Percentiles rank a stretch among this genome's conserved stretches.
Evolutionary conservation across 148 eudicot species (phyloP).

Genomic region (Nyssa sinensis): DNA sequence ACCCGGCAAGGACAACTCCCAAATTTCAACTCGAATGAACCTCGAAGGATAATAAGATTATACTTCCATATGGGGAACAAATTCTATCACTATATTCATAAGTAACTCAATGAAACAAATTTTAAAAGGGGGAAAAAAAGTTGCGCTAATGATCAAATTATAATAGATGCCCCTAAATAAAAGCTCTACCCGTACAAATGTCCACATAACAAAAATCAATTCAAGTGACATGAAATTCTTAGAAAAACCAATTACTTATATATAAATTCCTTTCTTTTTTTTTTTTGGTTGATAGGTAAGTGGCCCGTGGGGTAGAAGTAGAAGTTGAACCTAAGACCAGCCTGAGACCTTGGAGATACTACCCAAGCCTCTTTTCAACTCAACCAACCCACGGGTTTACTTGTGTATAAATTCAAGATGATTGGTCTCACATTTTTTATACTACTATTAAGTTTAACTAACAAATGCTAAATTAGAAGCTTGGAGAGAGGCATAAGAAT

Average conservation of each 20-base stretch:
- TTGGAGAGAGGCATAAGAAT: no score
- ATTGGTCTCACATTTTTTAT: background rate
- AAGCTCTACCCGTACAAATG: background rate
- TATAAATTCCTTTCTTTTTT: no score
- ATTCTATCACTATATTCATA: background rate
- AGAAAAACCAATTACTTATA: background rate
- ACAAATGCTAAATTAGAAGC: no score
- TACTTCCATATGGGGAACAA: background rate
- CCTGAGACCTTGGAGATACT: no score
- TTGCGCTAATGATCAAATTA: background rate
- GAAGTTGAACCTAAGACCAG: no score
- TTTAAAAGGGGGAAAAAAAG: background rate
- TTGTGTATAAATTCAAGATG: background rate
- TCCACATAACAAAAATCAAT: background rate
- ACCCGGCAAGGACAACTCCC: background rate
- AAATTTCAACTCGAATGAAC: background rate
- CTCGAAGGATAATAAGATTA: background rate
- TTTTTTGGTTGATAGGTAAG: no score
- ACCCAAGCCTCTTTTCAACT: no score
- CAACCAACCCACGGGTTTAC: no score
- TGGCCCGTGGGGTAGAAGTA: no score
- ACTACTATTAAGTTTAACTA: background rate
- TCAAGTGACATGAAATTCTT: background rate
- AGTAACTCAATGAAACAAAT: background rate
- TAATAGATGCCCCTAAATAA: background rate